Conservation (phyloP, 805 yeast genomes). For the Candida adriatica region DNA sequence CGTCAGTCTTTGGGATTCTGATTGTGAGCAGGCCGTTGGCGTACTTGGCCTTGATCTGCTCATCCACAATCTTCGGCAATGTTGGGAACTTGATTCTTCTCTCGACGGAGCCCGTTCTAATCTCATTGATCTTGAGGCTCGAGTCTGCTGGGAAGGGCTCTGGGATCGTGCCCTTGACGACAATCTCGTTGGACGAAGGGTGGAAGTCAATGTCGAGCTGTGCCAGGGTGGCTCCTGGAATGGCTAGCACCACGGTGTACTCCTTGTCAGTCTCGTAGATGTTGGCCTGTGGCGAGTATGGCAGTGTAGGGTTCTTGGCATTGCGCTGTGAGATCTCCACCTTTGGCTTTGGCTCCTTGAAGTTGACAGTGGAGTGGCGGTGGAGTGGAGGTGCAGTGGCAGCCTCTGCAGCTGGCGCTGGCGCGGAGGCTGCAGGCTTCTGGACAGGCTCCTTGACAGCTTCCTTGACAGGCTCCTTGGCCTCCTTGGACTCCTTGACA, state of each 20-base stretch:
- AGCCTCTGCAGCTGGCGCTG: constrained; percentile 1
- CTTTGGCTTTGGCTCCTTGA: constrained; percentile 22
- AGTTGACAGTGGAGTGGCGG: constrained; percentile 19
- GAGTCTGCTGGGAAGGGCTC: constrained; percentile 19
- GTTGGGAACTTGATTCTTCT: constrained; percentile 51
- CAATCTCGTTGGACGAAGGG: constrained; percentile 47
- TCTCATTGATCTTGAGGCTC: constrained; percentile 41
- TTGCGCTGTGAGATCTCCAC: constrained; percentile 23
- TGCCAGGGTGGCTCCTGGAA: constrained; percentile 53
- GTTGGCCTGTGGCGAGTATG: constrained; percentile 54
- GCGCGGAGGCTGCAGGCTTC: constrained; percentile 6
- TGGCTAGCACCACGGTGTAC: constrained; percentile 42
- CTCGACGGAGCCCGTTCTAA: constrained; percentile 50
- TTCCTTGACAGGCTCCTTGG: neutral
- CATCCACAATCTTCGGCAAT: constrained; percentile 45
- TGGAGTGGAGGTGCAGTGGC: constrained; percentile 8
- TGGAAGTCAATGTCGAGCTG: constrained; percentile 52
- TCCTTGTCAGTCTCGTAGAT: constrained; percentile 43
- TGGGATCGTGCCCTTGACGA: constrained; percentile 40
- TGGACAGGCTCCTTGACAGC: constrained; percentile 4
- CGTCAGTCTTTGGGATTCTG: constrained; percentile 39
- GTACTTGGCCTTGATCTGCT: constrained; percentile 45
- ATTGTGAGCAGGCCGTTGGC: constrained; percentile 48
- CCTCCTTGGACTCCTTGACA: neutral
- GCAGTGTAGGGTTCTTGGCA: constrained; percentile 27